Base-by-base conservation (phyloP, 805 yeast species). In the Myxozyma neglecta region DNA sequence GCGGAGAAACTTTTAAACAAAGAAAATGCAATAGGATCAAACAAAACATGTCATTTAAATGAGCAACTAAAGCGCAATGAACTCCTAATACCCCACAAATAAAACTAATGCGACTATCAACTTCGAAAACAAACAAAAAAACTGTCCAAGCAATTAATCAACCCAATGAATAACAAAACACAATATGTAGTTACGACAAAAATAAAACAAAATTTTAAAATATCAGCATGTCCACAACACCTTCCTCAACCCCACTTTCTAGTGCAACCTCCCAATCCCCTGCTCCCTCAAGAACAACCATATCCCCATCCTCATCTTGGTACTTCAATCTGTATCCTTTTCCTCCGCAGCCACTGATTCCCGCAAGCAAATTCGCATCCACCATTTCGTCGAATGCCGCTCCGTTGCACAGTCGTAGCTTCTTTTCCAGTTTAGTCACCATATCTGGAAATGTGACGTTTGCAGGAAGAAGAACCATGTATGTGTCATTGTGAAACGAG, bases 281-380 rank as follows among this genome's bases (percentile, higher is more conserved):
- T 24, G 56, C 64, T 35, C 56, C 57, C 45, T 56, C 64, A 36
- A 63, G 34, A 14, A 56, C 60, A 47, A 94, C 96, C 72, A 83
- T 87, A 73, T 94, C 99, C 16, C 96, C 97, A 72, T 94, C 99
- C 75, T 94, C 99, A 74, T 94, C 99, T 72, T 85, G 85, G 72
- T 90, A 93, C 73, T 86, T 86, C 63, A 94, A 80, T 69, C 87
- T 36, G 32, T 60, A 60, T 11, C 65, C 61, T 44, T 36, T 48
- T n/a, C 57, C 57, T 8, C 55, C 55, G 16, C 55, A 44, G 10
- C 47, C 60, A 1, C 52, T 46, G 34, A 35, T 36, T 6, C 59
- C 63, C 16, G 48, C 43, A 16, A 56, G 43, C 9, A 32, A 82
- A 36, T 57, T 57, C 32, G 59, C 20, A 11, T 29, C 42, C 10